Conservation (phyloP, 2,329 filamentous ascomycete genomes). For the Elsinoe ampelina region DNA sequence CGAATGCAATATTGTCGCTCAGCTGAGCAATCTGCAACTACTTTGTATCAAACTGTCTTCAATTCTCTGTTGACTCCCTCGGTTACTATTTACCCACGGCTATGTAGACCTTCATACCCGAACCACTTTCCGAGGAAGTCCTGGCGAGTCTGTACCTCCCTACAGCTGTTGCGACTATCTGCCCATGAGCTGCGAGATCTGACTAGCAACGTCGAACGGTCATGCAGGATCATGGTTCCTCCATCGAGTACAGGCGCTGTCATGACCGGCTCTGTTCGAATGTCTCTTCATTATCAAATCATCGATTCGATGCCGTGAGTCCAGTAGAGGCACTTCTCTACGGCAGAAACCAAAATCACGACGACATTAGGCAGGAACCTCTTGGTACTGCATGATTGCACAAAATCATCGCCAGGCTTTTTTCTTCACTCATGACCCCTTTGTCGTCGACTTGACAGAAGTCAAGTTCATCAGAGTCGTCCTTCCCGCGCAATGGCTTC, state of each 20-base stretch:
- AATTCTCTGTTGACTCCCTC: not conserved
- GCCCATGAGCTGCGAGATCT: not conserved
- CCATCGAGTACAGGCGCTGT: not conserved
- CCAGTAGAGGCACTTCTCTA: not conserved
- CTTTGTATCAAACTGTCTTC: not conserved
- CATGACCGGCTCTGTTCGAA: not conserved
- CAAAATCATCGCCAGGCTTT: too few species aligned
- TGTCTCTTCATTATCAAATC: not conserved
- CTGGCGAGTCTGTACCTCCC: not conserved
- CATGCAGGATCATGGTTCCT: not conserved
- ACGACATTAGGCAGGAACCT: not conserved
- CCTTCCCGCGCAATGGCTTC: too few species aligned
- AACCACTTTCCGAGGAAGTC: not conserved
- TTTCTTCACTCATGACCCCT: too few species aligned
- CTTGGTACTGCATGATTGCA: not conserved
- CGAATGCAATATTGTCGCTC: conserved; percentile 5
- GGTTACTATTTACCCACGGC: conserved; percentile 4
- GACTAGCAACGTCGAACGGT: not conserved
- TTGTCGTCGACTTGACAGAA: too few species aligned
- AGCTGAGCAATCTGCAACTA: not conserved
- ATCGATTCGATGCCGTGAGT: not conserved
- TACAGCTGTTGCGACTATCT: not conserved
- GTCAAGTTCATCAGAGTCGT: too few species aligned
- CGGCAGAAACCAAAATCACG: not conserved
- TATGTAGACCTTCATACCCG: not conserved